phyloP scores from a whole-genome alignment of 441 rosid genomes.

The Cnidoscolus chayamansa region DNA sequence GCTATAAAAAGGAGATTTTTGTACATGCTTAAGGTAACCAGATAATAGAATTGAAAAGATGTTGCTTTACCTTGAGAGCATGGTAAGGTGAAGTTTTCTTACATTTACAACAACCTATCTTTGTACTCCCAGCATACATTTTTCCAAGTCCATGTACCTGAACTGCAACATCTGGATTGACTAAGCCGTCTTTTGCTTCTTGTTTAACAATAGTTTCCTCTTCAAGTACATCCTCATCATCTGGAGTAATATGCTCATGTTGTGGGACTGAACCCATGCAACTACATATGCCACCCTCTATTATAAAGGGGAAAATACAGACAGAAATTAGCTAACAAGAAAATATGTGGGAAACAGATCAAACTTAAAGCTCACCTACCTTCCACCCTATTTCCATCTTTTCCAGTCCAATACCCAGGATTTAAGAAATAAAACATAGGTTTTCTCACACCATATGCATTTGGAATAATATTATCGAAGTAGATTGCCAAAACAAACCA shows the following conservation, averaged over 20 bases:
- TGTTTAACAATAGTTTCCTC: conserved; percentile 69
- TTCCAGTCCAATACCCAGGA: conserved; percentile 88
- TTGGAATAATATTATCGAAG: conserved; percentile 79
- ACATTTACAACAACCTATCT: conserved; percentile 64
- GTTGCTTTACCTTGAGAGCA: conserved; percentile 63
- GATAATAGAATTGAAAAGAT: conserved; percentile 9
- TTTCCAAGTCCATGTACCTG: conserved; percentile 83
- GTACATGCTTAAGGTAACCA: background rate
- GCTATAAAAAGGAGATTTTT: background rate
- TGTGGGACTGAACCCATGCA: conserved; percentile 66
- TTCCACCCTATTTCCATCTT: conserved; percentile 59
- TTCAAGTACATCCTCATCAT: conserved; percentile 85
- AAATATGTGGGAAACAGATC: conserved; percentile 4
- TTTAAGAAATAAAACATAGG: conserved; percentile 62
- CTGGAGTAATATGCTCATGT: conserved; percentile 46
- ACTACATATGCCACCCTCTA: conserved; percentile 88
- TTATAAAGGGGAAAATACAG: conserved; percentile 16
- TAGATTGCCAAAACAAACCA: conserved; percentile 81
- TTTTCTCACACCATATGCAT: conserved; percentile 80
- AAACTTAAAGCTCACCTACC: conserved; percentile 42
- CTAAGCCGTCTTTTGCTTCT: conserved; percentile 43
- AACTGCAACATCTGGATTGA: conserved; percentile 66
- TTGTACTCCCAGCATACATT: conserved; percentile 69
- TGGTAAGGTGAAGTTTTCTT: conserved; percentile 73
- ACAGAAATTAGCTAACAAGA: conserved; percentile 20